Base-by-base conservation (phyloP, 2,329 filamentous ascomycete species). In the Monosporascus sp. region DNA sequence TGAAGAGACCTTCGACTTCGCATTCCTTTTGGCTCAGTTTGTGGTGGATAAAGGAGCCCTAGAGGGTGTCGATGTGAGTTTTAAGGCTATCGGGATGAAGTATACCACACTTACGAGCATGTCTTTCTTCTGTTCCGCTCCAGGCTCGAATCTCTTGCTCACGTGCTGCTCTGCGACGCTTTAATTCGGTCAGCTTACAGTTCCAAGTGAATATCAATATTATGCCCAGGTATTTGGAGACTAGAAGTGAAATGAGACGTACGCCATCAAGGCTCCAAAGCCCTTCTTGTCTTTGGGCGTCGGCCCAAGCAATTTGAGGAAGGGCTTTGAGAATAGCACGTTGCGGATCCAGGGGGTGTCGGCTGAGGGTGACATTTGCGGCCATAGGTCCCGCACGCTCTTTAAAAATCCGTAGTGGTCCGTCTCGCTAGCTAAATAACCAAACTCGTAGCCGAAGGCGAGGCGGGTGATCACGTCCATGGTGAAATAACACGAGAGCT, bases 391-490 rank as follows among this genome's bases (percentile, higher is more conserved):
- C 37, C 68, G 62, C 1, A 73, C 59, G 25, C 70, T 69, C 27
- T 62, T 61, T 27, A 78, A 68, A 57, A 77, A 78, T 22, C 68
- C 69, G 51, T 74, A 72, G 0, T 72, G 64, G 55, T 80, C 76
- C 7, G 68, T 60, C 57, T 80, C 72, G 5, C 63, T 60, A 15
- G 66, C 62, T 3, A 80, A 58, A 54, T 72, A 74, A 5, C 76
- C 76, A 57, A 78, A 78, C 18, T 71, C 65, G 38, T 72, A 55
- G n/a, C 78, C 78, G 37, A 80, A 74, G 1, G 74, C 75, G 11
- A 81, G 57, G 46, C 71, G 70, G 22, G 72, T 75, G 52, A 82
- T 77, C 25, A 78, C 73, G 53, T 82, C 80, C 3, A 82, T 62
- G 1, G 77, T 78, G 52, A 81, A 75, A 62, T 71, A 78, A 34